A percentile compares a stretch with the other conserved stretches of the same genome.
These are phyloP conservation scores for Ogataea parapolymorpha DNA, from an alignment of 805 yeast species.

Conservation along the genomic window DNA sequence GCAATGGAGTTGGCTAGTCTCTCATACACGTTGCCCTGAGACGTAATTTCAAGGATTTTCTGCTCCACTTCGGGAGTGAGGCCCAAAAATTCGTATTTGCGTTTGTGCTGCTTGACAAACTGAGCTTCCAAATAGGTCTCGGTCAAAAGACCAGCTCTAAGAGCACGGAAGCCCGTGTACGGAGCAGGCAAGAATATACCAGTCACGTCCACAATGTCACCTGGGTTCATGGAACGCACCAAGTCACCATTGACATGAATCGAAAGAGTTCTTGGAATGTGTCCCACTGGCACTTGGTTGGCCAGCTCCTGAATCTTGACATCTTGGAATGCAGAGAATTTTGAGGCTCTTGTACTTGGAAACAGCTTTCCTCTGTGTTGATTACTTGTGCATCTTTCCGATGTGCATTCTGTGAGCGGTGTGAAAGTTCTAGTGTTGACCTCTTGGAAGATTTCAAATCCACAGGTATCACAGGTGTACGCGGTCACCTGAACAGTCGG, in stretches of 20 bases:
- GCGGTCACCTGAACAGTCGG: constrained; percentile 91
- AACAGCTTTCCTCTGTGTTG: constrained; percentile 84
- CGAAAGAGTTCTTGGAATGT: constrained; percentile 84
- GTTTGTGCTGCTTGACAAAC: constrained; percentile 79
- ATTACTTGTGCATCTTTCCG: constrained; percentile 73
- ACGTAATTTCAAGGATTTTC: constrained; percentile 52
- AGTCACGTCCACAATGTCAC: constrained; percentile 89
- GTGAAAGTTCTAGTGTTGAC: constrained; percentile 79
- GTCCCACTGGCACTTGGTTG: constrained; percentile 96
- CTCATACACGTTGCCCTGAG: constrained; percentile 71
- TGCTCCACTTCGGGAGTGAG: constrained; percentile 53
- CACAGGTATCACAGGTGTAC: constrained; percentile 96
- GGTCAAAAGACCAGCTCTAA: constrained; percentile 88
- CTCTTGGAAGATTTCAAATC: constrained; percentile 94
- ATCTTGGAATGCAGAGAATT: constrained; percentile 93
- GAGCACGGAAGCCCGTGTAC: constrained; percentile 91
- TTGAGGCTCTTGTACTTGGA: constrained; percentile 93
- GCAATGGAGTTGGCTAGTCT: constrained; percentile 86
- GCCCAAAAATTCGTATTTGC: constrained; percentile 69
- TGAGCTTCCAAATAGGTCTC: constrained; percentile 94
- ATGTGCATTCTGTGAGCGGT: constrained; percentile 86
- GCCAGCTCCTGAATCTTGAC: constrained; percentile 93
- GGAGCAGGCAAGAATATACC: constrained; percentile 95
- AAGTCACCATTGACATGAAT: constrained; percentile 90
- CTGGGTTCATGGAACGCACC: constrained; percentile 85